Conservation (phyloP, 768 basidiomycete genomes). For the Dentipellis sp. region DNA sequence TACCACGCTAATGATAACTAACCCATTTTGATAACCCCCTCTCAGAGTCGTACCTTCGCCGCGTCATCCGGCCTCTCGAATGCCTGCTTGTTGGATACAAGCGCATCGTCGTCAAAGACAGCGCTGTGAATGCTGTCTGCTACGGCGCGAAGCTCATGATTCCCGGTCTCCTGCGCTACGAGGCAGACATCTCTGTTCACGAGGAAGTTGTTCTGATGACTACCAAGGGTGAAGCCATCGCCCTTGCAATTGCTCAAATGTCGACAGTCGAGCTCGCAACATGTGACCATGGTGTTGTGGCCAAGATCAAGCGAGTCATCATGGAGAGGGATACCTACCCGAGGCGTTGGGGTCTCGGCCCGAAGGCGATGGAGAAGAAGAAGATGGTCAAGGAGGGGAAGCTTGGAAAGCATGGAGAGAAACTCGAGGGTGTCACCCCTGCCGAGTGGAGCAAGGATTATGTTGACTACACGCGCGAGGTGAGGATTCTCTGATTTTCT, state of each 20-base stretch:
- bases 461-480: constrained; percentile 82
- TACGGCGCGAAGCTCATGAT: constrained; percentile 99
- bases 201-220: constrained; percentile 99
- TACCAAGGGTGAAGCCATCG: constrained; percentile 97
- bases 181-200: constrained; percentile 86
- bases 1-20: neutral
- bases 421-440: constrained; percentile 81
- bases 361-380: constrained; percentile 94
- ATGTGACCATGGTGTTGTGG: constrained; percentile 97
- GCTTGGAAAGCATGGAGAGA: constrained; percentile 91
- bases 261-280: constrained; percentile 96
- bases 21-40: constrained; percentile 8
- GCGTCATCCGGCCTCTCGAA: constrained; percentile 91
- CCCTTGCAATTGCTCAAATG: constrained; percentile 94
- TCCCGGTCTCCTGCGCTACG: constrained; percentile 93
- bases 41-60: constrained; percentile 89
- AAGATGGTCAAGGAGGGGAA: constrained; percentile 98
- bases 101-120: constrained; percentile 98
- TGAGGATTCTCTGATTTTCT: constrained; percentile 10
- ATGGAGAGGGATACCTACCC: constrained; percentile 99
- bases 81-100: constrained; percentile 93
- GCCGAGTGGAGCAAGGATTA: constrained; percentile 88
- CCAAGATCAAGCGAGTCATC: constrained; percentile 98
- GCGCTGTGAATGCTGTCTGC: constrained; percentile 97
- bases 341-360: constrained; percentile 97